phyloP scores from a whole-genome alignment of 2,329 filamentous ascomycete species.

The Ophiosphaerella herpotricha region DNA sequence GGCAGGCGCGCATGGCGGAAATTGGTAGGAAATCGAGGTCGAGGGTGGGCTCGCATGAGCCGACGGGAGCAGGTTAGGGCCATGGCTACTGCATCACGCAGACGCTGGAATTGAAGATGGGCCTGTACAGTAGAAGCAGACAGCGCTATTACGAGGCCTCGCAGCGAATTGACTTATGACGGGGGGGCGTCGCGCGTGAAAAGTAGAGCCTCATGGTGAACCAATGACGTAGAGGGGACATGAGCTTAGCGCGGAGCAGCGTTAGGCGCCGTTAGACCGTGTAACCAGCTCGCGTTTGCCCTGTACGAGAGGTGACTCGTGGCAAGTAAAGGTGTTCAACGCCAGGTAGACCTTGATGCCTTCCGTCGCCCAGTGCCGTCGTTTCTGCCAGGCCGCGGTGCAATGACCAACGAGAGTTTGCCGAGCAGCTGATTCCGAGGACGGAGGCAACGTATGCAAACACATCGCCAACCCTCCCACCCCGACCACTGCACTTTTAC shows the following conservation, averaged over 20 bases:
- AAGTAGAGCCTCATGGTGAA: constrained; percentile 18
- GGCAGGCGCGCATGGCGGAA: constrained; percentile 20
- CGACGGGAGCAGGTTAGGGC: constrained; percentile 31
- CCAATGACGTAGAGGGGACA: constrained; percentile 33
- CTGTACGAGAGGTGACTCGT: background rate
- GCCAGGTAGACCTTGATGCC: no score
- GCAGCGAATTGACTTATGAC: constrained; percentile 6
- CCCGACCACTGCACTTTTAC: constrained; percentile 2
- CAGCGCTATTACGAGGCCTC: background rate
- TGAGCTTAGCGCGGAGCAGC: constrained; percentile 17
- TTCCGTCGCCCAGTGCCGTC: background rate
- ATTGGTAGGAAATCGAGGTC: constrained; percentile 16
- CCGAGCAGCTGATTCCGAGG: constrained; percentile 19
- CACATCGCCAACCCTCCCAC: constrained; percentile 12
- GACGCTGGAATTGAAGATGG: no score
- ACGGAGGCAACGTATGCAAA: constrained; percentile 41
- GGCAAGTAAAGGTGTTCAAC: no score
- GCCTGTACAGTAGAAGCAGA: no score
- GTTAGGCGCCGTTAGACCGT: background rate
- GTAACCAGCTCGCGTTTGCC: background rate
- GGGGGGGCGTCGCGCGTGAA: constrained; percentile 18
- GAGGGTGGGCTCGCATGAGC: constrained; percentile 27
- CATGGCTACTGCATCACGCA: constrained; percentile 32
- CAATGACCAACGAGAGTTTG: constrained; percentile 11
- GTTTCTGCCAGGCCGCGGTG: background rate